These are phyloP conservation scores for Phytophthora sp. DNA, from an alignment of 352 stramenopile genomes.

Conservation along the genomic window DNA sequence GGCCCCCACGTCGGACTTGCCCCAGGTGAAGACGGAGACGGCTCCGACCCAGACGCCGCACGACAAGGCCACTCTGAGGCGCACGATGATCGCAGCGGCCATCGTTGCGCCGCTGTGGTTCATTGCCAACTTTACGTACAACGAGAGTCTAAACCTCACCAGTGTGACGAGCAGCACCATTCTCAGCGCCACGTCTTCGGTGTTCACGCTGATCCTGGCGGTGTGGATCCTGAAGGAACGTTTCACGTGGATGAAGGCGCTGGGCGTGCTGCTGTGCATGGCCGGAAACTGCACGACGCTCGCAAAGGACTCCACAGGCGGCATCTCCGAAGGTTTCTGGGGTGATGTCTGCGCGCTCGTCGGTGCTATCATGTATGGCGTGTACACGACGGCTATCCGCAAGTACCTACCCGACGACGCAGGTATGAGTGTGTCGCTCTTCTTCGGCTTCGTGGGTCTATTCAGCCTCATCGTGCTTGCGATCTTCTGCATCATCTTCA, in stretches of 20 bases:
- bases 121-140: slow-evolving; percentile 95
- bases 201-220: slow-evolving; percentile 95
- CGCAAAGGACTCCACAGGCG: slow-evolving; percentile 67
- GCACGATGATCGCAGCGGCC: slow-evolving; percentile 49
- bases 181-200: slow-evolving; percentile 91
- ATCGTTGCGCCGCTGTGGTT: slow-evolving; percentile 95
- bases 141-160: slow-evolving; percentile 92
- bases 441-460: slow-evolving; percentile 97
- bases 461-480: slow-evolving; percentile 94
- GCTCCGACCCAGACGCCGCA: slow-evolving; percentile 23
- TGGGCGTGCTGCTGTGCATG: slow-evolving; percentile 91
- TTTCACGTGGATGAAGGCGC: slow-evolving; percentile 83
- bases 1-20: slow-evolving; percentile 22
- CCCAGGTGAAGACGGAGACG: slow-evolving; percentile 26
- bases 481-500: slow-evolving; percentile 84
- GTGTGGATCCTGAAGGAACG: slow-evolving; percentile 83
- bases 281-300: slow-evolving; percentile 89
- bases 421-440: slow-evolving; percentile 91
- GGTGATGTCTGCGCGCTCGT: slow-evolving; percentile 77
- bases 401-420: slow-evolving; percentile 80
- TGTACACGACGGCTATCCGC: slow-evolving; percentile 93
- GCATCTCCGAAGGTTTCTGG: slow-evolving; percentile 48
- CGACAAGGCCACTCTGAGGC: slow-evolving; percentile 29
- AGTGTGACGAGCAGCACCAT: slow-evolving; percentile 96
- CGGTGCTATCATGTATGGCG: slow-evolving; percentile 91